Evolutionary conservation across 1,139 yeast genomes (phyloP), one percentile per base, ranked within the genome.

Genomic region (Taiozyma sp.): DNA sequence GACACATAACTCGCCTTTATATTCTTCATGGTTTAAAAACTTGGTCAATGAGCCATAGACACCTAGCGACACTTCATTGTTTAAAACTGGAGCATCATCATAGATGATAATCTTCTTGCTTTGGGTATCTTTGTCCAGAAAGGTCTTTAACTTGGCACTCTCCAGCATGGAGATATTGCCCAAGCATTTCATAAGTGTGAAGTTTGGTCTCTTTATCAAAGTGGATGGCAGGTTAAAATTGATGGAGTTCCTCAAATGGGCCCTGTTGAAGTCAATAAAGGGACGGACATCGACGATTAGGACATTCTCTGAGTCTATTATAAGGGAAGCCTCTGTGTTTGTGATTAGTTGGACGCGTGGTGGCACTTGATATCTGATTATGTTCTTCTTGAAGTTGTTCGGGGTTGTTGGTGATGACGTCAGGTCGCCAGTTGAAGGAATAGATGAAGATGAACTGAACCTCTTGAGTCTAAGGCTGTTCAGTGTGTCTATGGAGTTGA

Each of bases 221-320:
- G 96, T 88, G 21, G 93, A 81, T 2, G 96, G 96, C 26, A 88
- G 70, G 61, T 91, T 85, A 37, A 88, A 75, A 62, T 85, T 85
- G 44, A 85, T 69, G 2, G 96, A 77, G 45, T 75, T 68, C n/a
- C 59, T 60, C 16, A 88, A 63, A 52, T 83, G 83, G 5, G 74
- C 62, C 50, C 69, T 72, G 34, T 78, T 71, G 64, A 71, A 85
- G 49, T 83, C 88, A 6, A 85, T 77, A 60, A 78, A 85, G 0
- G 95, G 85, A 48, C 96, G 72, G 21, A 84, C 79, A 63, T 88
- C 96, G 16, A 88, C 69, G 6, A 84, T 58, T 32, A 85, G 47
- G 28, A 66, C 50, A 19, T 42, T 39, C 5, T 41, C 46, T n/a
- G 24, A 26, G 1, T 32, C 46, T 19, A 52, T 30, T 26, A 52